Evolutionary conservation across 139 green algal genomes (phyloP).

Genomic region (Coelastrella sp.): DNA sequence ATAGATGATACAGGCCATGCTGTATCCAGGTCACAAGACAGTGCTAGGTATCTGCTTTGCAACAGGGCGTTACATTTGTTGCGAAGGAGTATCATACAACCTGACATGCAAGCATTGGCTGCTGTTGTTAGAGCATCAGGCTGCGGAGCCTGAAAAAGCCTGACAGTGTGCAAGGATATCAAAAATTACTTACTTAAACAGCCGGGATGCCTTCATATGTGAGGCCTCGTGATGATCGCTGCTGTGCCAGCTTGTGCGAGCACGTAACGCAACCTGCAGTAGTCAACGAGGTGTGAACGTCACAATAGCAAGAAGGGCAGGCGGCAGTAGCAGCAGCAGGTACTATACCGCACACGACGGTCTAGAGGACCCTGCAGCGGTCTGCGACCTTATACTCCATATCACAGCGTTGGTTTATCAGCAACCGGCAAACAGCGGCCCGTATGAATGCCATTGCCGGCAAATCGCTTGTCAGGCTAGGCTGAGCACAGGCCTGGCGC

Average conservation of each 20-base stretch:
- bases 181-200: conserved; percentile 36
- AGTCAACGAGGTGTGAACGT: too few relatives aligned
- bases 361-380: not conserved
- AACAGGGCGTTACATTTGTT: too few relatives aligned
- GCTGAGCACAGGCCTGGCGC: too few relatives aligned
- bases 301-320: not conserved
- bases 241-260: not conserved
- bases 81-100: too few relatives aligned
- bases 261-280: conserved; percentile 6
- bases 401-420: too few relatives aligned
- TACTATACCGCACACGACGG: not conserved
- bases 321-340: not conserved
- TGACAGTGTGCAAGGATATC: not conserved
- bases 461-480: too few relatives aligned
- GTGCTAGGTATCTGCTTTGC: too few relatives aligned
- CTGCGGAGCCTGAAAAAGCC: not conserved
- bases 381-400: not conserved
- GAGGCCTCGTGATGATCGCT: conserved; percentile 26
- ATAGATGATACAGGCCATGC: too few relatives aligned
- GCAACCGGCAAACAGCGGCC: too few relatives aligned
- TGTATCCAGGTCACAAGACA: too few relatives aligned
- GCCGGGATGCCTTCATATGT: conserved; percentile 38
- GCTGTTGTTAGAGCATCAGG: not conserved
- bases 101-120: too few relatives aligned
- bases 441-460: too few relatives aligned